These are phyloP conservation scores for Marvania coccoides DNA, from an alignment of 139 green algal species.

Conservation along the genomic window DNA sequence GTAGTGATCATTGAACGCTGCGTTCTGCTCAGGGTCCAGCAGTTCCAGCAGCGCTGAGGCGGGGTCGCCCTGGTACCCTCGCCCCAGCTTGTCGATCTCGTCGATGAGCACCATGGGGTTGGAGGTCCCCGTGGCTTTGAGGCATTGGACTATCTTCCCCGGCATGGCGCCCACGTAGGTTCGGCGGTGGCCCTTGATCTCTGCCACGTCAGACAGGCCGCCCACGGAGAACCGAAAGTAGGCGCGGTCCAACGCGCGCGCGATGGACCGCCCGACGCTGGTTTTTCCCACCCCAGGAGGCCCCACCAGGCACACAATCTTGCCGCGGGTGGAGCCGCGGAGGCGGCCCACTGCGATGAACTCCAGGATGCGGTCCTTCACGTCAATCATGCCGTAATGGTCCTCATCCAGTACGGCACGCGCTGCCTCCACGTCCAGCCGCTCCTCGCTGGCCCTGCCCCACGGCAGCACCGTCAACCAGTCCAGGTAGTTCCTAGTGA, in stretches of 20 bases:
- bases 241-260: slow-evolving; percentile 67
- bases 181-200: slow-evolving; percentile 92
- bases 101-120: slow-evolving; percentile 98
- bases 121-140: slow-evolving; percentile 73
- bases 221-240: slow-evolving; percentile 93
- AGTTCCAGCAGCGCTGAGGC: slow-evolving; percentile 93
- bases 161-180: slow-evolving; percentile 99
- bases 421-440: slow-evolving; percentile 76
- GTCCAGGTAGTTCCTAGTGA: slow-evolving; percentile 95
- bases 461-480: slow-evolving; percentile 93
- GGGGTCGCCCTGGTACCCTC: slow-evolving; percentile 74
- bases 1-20: slow-evolving; percentile 92
- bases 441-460: slow-evolving; percentile 68
- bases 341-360: slow-evolving; percentile 92
- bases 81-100: slow-evolving; percentile 94
- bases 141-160: slow-evolving; percentile 95
- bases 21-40: slow-evolving; percentile 97
- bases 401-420: slow-evolving; percentile 84
- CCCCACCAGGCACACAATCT: slow-evolving; percentile 92
- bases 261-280: slow-evolving; percentile 79
- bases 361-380: slow-evolving; percentile 96
- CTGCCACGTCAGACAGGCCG: slow-evolving; percentile 87
- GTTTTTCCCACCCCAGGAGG: slow-evolving; percentile 95
- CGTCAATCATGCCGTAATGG: slow-evolving; percentile 91
- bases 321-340: slow-evolving; percentile 70